A percentile compares a stretch with the other conserved stretches of the same genome.
Evolutionary conservation across 164 flowering plant species (phyloP).

Genomic region (Saururus chinensis): DNA sequence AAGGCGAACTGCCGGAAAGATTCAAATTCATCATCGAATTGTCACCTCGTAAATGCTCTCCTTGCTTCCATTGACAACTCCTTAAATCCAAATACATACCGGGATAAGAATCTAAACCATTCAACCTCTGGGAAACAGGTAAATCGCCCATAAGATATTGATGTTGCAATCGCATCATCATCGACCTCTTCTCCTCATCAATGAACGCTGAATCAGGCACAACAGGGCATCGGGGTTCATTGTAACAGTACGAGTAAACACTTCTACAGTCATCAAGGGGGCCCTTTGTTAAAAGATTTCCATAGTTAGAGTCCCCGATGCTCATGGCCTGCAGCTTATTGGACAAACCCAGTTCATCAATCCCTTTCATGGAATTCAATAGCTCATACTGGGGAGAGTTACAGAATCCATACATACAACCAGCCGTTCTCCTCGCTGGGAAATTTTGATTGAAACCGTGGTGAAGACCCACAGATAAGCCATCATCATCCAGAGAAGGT

Average conservation of each 20-base stretch:
- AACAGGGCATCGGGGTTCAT: background rate
- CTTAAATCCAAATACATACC: constrained; percentile 2
- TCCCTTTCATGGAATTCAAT: constrained; percentile 9
- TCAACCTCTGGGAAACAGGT: constrained; percentile 8
- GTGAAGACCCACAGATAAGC: constrained; percentile 12
- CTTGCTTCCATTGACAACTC: constrained; percentile 4
- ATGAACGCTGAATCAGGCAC: background rate
- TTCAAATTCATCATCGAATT: constrained; percentile 4
- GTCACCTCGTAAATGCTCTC: background rate
- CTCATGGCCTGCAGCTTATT: constrained; percentile 21
- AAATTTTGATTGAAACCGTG: constrained; percentile 8
- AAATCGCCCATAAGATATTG: constrained; percentile 7
- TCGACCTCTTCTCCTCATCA: constrained; percentile 7
- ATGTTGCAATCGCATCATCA: constrained; percentile 12
- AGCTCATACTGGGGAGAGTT: constrained; percentile 10
- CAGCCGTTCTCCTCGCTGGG: no score
- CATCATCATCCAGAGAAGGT: constrained; percentile 2
- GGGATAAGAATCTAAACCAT: constrained; percentile 6
- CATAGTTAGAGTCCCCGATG: constrained; percentile 10
- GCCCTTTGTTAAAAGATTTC: constrained; percentile 13
- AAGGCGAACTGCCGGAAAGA: constrained; percentile 6
- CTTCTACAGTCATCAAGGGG: constrained; percentile 10
- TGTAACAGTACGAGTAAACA: constrained; percentile 8
- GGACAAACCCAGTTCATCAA: constrained; percentile 21
- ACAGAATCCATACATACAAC: constrained; percentile 16